Conservation (phyloP, 1,139 yeast genomes). For the Geotrichum macrosporum region DNA sequence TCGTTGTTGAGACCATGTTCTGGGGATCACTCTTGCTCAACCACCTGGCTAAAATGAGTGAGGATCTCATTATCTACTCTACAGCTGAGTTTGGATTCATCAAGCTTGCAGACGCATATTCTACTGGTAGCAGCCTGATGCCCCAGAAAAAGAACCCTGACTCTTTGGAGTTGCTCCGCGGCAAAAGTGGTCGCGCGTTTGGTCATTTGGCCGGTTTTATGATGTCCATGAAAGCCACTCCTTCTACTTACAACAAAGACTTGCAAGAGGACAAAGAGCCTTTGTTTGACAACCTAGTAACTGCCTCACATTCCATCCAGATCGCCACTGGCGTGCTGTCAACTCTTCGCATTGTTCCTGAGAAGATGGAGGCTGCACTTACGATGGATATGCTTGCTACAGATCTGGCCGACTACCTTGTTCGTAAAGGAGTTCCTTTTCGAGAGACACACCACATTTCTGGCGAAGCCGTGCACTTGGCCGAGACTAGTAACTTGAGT, state of each 20-base stretch:
- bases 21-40: conserved; percentile 96
- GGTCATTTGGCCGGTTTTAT: conserved; percentile 93
- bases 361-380: conserved; percentile 77
- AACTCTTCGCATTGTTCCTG: conserved; percentile 66
- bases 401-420: conserved; percentile 94
- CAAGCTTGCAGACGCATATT: conserved; percentile 92
- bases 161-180: conserved; percentile 87
- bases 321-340: conserved; percentile 96
- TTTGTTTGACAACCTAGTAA: conserved; percentile 79
- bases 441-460: conserved; percentile 98
- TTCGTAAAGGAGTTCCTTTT: conserved; percentile 96
- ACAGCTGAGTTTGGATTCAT: conserved; percentile 96
- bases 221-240: conserved; percentile 93
- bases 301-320: conserved; percentile 87
- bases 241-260: conserved; percentile 96
- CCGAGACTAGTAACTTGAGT: conserved; percentile 68
- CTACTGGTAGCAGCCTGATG: conserved; percentile 97
- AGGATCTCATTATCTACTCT: conserved; percentile 91
- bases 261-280: conserved; percentile 99
- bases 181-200: conserved; percentile 94
- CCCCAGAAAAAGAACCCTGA: conserved; percentile 99
- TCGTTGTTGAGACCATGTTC: conserved; percentile 92
- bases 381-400: conserved; percentile 99
- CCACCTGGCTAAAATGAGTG: conserved; percentile 89
- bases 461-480: conserved; percentile 91